Percentiles rank a stretch among this genome's conserved stretches.
phyloP scores from a whole-genome alignment of 805 yeast species.

The Schwanniomyces yamadae region DNA sequence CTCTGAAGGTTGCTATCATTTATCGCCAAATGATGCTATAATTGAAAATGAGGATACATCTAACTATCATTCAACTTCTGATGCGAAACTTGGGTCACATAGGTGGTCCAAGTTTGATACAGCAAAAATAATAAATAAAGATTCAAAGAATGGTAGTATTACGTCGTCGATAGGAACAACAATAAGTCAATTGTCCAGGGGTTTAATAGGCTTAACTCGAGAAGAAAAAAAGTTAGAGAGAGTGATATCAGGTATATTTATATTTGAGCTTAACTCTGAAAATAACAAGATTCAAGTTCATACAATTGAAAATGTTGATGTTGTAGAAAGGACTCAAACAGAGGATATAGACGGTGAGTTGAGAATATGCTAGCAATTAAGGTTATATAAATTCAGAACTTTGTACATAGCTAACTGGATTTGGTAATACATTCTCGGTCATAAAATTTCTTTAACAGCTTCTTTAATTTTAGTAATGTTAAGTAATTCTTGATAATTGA shows the following conservation, averaged over 20 bases:
- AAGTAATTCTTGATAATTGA: slow-evolving; percentile 12
- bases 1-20: slow-evolving; percentile 49
- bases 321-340: slow-evolving; percentile 44
- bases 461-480: slow-evolving; percentile 11
- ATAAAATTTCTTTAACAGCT: slow-evolving; percentile 11
- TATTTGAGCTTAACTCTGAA: slow-evolving; percentile 60
- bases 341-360: slow-evolving; percentile 25
- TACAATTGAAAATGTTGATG: slow-evolving; percentile 64
- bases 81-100: slow-evolving; percentile 40
- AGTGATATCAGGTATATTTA: slow-evolving; percentile 54
- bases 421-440: neutral
- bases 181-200: slow-evolving; percentile 29
- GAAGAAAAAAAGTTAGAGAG: slow-evolving; percentile 35
- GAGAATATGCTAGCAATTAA: slow-evolving; percentile 23
- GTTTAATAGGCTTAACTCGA: slow-evolving; percentile 32
- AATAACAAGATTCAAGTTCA: slow-evolving; percentile 59
- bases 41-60: slow-evolving; percentile 5
- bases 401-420: slow-evolving; percentile 8
- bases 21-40: slow-evolving; percentile 18
- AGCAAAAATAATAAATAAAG: slow-evolving; percentile 13
- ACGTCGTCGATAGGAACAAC: slow-evolving; percentile 20
- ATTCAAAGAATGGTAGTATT: slow-evolving; percentile 2
- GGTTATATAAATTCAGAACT: neutral
- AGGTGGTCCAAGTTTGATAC: slow-evolving; percentile 39
- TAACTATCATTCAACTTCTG: slow-evolving; percentile 31